phyloP scores from a whole-genome alignment of 495 filamentous ascomycete species.

The Daldinia grandis region DNA sequence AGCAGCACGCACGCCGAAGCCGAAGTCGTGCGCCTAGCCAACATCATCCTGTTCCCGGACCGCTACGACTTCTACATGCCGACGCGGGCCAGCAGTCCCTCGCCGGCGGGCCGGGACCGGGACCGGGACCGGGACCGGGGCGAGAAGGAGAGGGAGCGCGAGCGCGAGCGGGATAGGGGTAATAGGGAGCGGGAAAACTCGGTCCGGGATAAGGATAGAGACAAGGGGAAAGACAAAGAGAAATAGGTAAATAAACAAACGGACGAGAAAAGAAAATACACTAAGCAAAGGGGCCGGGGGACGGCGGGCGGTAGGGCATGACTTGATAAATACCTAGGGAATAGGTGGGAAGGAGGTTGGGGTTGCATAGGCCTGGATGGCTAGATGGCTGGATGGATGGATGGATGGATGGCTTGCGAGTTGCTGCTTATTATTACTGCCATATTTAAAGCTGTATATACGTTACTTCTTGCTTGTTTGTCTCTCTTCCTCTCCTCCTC shows the following conservation, averaged over 20 bases:
- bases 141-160: conserved; percentile 28
- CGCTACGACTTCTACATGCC: conserved; percentile 61
- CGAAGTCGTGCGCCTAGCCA: conserved; percentile 58
- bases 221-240: conserved; percentile 36
- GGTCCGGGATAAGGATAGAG: conserved; percentile 27
- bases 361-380: conserved; percentile 1
- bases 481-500: not conserved
- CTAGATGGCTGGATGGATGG: too few species aligned
- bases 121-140: conserved; percentile 26
- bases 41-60: conserved; percentile 61
- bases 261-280: not conserved
- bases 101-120: conserved; percentile 2
- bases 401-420: too few species aligned
- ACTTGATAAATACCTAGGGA: not conserved
- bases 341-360: not conserved
- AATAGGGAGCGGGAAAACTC: conserved; percentile 22
- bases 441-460: conserved; percentile 29
- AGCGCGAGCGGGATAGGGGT: conserved; percentile 15
- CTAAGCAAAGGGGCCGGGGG: not conserved
- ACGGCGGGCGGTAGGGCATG: not conserved
- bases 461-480: conserved; percentile 9
- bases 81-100: conserved; percentile 45
- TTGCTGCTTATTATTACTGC: conserved; percentile 1
- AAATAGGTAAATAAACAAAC: not conserved
- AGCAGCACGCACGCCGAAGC: conserved; percentile 50